A percentile compares a stretch with the other conserved stretches of the same genome.
These are phyloP conservation scores for Saccharomyces hybrid DNA, from an alignment of 1,139 yeast species.

Conservation along the genomic window DNA sequence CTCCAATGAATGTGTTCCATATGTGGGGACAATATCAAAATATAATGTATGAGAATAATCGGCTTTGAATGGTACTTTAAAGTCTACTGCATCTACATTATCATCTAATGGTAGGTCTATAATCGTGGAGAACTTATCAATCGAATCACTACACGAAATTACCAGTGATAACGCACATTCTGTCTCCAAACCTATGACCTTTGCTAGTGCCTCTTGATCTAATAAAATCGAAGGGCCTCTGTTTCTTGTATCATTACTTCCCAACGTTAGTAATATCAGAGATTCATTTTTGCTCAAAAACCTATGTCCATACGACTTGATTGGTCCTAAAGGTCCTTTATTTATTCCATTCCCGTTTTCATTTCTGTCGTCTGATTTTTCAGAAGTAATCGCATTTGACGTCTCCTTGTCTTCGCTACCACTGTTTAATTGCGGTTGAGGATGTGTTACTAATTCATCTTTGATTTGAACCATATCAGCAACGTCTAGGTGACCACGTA, in stretches of 20 bases:
- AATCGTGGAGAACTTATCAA: slow-evolving; percentile 53
- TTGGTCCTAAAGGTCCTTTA: slow-evolving; percentile 33
- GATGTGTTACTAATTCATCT: slow-evolving; percentile 20
- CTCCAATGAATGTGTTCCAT: slow-evolving; percentile 23
- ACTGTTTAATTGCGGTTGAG: slow-evolving; percentile 6
- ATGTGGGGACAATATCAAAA: slow-evolving; percentile 92
- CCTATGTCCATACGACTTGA: slow-evolving; percentile 83
- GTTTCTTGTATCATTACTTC: slow-evolving; percentile 74
- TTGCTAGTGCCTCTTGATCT: slow-evolving; percentile 28
- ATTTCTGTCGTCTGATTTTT: background rate
- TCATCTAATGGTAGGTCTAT: slow-evolving; percentile 83
- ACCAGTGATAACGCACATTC: slow-evolving; percentile 83
- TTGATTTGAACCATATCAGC: slow-evolving; percentile 53
- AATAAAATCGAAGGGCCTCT: slow-evolving; percentile 56
- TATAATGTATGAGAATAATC: slow-evolving; percentile 54
- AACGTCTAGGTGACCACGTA: slow-evolving; percentile 76
- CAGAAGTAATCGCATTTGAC: background rate
- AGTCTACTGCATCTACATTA: slow-evolving; percentile 75
- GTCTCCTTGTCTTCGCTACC: background rate
- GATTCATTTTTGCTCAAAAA: slow-evolving; percentile 59
- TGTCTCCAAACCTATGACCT: slow-evolving; percentile 38
- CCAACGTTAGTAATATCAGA: slow-evolving; percentile 69
- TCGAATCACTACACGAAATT: slow-evolving; percentile 48
- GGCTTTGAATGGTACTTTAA: slow-evolving; percentile 48
- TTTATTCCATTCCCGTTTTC: slow-evolving; percentile 4